These are phyloP conservation scores for Cladophialophora immunda DNA, from an alignment of 2,329 filamentous ascomycete species.

Conservation along the genomic window DNA sequence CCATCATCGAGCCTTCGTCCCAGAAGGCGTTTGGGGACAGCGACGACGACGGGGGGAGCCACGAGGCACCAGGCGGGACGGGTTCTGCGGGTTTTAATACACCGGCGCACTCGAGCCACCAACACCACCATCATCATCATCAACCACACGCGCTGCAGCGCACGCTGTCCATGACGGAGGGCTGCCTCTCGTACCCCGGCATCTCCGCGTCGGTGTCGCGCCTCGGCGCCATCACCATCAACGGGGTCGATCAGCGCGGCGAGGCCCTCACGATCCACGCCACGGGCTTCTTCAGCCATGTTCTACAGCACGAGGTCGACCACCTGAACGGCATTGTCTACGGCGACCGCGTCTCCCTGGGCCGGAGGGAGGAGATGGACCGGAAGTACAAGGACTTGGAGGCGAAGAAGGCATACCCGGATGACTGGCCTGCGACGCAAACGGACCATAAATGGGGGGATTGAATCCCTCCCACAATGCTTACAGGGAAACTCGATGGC, in stretches of 20 bases:
- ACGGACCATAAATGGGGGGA: slow-evolving; percentile 6
- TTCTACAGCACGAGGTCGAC: slow-evolving; percentile 20
- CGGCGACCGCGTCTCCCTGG: slow-evolving; percentile 6
- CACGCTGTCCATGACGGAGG: slow-evolving; percentile 5
- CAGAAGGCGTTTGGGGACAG: not conserved
- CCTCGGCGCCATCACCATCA: slow-evolving; percentile 5
- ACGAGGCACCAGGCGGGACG: too few relatives aligned
- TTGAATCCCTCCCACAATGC: too few relatives aligned
- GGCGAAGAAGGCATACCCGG: not conserved
- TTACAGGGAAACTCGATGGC: too few relatives aligned
- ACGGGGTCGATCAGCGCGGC: slow-evolving; percentile 8
- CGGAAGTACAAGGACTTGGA: slow-evolving; percentile 2
- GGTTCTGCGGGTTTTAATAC: too few relatives aligned
- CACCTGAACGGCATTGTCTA: slow-evolving; percentile 20
- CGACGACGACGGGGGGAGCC: not conserved
- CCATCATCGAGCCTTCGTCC: slow-evolving; percentile 1
- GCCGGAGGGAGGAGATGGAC: slow-evolving; percentile 14
- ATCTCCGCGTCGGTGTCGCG: not conserved
- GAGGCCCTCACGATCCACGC: slow-evolving; percentile 7
- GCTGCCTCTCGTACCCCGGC: slow-evolving; percentile 19
- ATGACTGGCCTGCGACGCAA: slow-evolving; percentile 12
- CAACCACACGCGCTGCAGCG: not conserved
- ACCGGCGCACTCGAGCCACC: too few relatives aligned
- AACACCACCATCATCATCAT: not conserved
- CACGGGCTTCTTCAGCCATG: not conserved